Evolutionary conservation across 2,329 filamentous ascomycete genomes (phyloP), one percentile per base, ranked within the genome.

Genomic region (Epichloe aotearoae): DNA sequence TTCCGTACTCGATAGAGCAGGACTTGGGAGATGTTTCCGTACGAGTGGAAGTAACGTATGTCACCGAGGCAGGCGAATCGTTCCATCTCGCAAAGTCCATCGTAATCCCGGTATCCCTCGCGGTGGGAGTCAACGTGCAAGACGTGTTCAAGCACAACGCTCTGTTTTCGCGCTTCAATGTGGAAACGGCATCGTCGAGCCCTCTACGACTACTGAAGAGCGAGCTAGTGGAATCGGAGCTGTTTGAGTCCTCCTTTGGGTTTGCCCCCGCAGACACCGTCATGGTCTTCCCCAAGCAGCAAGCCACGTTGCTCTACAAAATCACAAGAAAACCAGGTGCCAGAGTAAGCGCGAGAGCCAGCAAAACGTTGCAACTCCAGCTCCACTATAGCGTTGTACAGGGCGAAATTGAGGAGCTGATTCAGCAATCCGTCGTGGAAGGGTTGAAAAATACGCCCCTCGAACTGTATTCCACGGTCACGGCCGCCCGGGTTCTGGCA

Each of bases 91-190:
- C 66, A 39, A 70, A 68, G 46, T 58, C 60, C 3, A 86, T 88
- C 56, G 78, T 74, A 3, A 74, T 94, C 19, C 77, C 83, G 3
- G 84, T 93, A 2, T 77, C 85, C 1, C 73, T 98, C 4, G 87
- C 88, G 0, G 74, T 98, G 3, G 90, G 91, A 3, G 93, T 98
- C 55, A 97, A 97, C 57, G 93, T 98, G 5, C 90, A 97, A 60
- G 93, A 98, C 59, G 80, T 94, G 30, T 97, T 97, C 72, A 95
- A 95, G 63, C 81, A 88, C 55, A 71, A 82, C 7, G 76, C 80
- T 0, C 74, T 97, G 0, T 93, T 93, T 61, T 96, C 90, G 0
- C 84, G 84, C 10, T 98, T 98, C 64, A 95, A 87, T 14, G 84
- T 98, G 49, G 89, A 88, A 12, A 89, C 90, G 0, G 84, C 88